Evolutionary conservation across 257 asterid genomes (phyloP).

Genomic region (Rhazya stricta): DNA sequence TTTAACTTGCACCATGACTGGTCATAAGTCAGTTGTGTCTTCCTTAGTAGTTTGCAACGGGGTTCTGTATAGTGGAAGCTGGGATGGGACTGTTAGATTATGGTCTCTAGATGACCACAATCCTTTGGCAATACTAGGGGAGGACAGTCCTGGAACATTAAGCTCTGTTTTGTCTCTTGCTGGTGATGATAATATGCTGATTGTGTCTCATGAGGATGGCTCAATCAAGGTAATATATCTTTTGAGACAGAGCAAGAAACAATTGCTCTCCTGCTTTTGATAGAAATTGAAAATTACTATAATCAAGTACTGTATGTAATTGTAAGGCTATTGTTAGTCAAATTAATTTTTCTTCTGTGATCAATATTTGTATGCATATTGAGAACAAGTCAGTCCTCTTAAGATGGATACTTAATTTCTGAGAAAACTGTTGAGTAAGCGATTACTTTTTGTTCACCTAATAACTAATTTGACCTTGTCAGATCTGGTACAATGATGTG

Average conservation of each 20-base stretch:
- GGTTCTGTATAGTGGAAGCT: constrained; percentile 90
- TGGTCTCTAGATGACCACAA: constrained; percentile 88
- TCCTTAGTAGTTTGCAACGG: constrained; percentile 50
- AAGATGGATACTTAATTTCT: not conserved
- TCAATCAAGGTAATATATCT: constrained; percentile 37
- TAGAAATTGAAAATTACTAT: not conserved
- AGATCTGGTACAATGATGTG: constrained; percentile 64
- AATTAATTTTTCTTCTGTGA: not conserved
- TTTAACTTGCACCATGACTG: constrained; percentile 57
- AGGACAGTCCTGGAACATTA: constrained; percentile 39
- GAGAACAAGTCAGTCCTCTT: not conserved
- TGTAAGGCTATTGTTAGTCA: not conserved
- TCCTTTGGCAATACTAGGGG: constrained; percentile 67
- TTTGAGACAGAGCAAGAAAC: not conserved
- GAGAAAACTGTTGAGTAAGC: not conserved
- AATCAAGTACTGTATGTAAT: not conserved
- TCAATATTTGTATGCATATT: not conserved
- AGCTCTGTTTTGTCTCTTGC: constrained; percentile 59
- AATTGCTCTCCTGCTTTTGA: not conserved
- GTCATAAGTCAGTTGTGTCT: constrained; percentile 82
- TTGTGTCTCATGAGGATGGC: constrained; percentile 74
- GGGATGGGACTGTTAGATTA: constrained; percentile 90
- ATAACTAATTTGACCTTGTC: constrained; percentile 8
- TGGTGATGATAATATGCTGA: constrained; percentile 44
- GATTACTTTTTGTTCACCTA: not conserved